Base-by-base conservation (phyloP, 2,329 filamentous ascomycete species). In the Diaporthe amygdali region DNA sequence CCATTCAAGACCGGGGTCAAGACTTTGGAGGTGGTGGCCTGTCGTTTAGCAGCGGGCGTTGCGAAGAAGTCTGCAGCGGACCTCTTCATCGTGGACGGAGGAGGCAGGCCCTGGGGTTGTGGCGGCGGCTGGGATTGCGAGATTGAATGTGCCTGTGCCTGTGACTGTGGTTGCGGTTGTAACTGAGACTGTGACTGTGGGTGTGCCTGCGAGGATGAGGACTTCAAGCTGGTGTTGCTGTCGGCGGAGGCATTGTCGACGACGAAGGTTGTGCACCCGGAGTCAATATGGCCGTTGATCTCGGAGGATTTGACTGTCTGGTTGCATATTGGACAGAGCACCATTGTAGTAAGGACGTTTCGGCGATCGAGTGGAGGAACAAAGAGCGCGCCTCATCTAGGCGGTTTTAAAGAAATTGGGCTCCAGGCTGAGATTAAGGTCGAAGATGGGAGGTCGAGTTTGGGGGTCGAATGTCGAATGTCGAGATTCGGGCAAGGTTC, bases 231-330 rank as follows among this genome's bases (percentile, higher is more conserved):
- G 71, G 44, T 41, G 66, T 79, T 77, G 74, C 81, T 84, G 30
- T 81, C 75, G 49, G 69, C 69, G 63, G 67, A 49, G 61, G 79
- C 76, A 75, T 84, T 78, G 71, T 91, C 89, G 78, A 92, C 84
- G 74, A 96, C 80, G 79, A 92, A 92, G 44, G 85, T 86, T 72
- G 88, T 82, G 84, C 96, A 98, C 74, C 89, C 89, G 37, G 94
- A 96, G 83, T 98, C 96, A 79, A 98, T 90, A 81, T 98, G 96
- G 75, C 88, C 87, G 83, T 98, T 98, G 85, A 98, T 98, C 75
- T 92, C 89, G 78, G 85, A 84, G 75, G 92, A 84, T 74, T 89
- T 92, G 77, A 96, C 94, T 69, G 87, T 85, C 76, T 93, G 92
- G 78, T 89, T 87, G 84, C 95, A 97, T 75, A 95, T 93, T 20